These are phyloP conservation scores for Trifolium repens DNA, from an alignment of 306 rosid genomes.

Conservation along the genomic window DNA sequence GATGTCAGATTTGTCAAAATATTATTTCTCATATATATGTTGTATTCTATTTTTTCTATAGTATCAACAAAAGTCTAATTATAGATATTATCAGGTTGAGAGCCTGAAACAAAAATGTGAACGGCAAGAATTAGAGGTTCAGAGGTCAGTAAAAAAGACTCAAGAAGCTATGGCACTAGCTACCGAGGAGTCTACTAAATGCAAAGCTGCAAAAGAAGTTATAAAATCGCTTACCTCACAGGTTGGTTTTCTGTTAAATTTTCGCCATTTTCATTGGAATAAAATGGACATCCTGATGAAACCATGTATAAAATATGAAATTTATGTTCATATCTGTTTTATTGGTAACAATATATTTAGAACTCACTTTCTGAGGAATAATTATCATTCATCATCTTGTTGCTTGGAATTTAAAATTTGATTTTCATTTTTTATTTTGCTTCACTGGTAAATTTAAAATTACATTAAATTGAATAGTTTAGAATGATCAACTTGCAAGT, in stretches of 20 bases:
- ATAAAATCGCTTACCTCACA: slow-evolving; percentile 89
- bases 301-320: slow-evolving; percentile 14
- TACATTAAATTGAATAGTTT: background rate
- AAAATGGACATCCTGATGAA: slow-evolving; percentile 5
- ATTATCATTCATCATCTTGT: slow-evolving; percentile 2
- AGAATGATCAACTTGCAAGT: background rate
- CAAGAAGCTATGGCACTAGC: slow-evolving; percentile 82
- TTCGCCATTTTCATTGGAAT: slow-evolving; percentile 1
- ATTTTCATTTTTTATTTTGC: background rate
- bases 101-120: slow-evolving; percentile 80
- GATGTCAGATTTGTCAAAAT: slow-evolving; percentile 6
- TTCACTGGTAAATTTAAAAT: background rate
- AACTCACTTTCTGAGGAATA: slow-evolving; percentile 5
- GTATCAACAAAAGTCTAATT: slow-evolving; percentile 35
- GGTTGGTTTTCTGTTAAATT: slow-evolving; percentile 55
- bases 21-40: background rate
- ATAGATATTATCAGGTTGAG: slow-evolving; percentile 66
- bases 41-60: slow-evolving; percentile 4
- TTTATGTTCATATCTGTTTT: background rate
- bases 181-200: slow-evolving; percentile 85
- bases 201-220: slow-evolving; percentile 91
- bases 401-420: background rate
- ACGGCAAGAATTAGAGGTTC: slow-evolving; percentile 83
- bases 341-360: background rate
- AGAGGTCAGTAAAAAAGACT: slow-evolving; percentile 74